Percentiles rank a stretch among this genome's conserved stretches.
phyloP scores from a whole-genome alignment of 257 asterid species.

The Nicotiana sylvestris region DNA sequence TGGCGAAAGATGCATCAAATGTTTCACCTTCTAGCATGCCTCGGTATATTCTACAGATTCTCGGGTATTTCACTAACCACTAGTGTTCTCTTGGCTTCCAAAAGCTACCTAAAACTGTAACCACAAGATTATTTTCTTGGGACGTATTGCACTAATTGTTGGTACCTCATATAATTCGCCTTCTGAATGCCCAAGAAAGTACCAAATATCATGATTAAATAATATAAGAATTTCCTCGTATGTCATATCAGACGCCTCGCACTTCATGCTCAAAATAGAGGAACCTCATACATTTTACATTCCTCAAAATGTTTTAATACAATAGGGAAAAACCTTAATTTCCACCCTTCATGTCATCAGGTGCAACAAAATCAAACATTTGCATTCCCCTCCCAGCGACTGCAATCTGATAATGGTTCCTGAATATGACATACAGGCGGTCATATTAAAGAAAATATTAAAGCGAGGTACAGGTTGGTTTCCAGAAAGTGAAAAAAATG shows the following conservation, averaged over 20 bases:
- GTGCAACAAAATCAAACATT: constrained; percentile 59
- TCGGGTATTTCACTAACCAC: background rate
- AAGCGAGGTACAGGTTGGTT: background rate
- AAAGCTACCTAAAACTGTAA: background rate
- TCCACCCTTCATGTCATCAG: constrained; percentile 14
- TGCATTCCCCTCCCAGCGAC: constrained; percentile 99
- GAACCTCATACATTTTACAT: background rate
- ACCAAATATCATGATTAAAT: background rate
- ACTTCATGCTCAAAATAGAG: background rate
- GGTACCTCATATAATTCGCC: background rate
- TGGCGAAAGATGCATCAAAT: background rate
- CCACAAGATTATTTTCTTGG: background rate
- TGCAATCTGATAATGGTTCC: constrained; percentile 72
- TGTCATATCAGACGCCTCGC: background rate
- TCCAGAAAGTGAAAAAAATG: background rate
- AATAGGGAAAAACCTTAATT: background rate
- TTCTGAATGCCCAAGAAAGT: background rate
- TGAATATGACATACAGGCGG: constrained; percentile 19
- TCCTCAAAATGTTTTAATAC: background rate
- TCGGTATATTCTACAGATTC: background rate
- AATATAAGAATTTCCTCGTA: background rate
- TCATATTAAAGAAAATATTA: background rate
- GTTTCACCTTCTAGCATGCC: background rate
- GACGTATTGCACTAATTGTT: background rate
- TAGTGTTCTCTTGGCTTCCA: background rate